Conservation (phyloP, 345 rosid species). For the Rhodamnia rubescens region DNA sequence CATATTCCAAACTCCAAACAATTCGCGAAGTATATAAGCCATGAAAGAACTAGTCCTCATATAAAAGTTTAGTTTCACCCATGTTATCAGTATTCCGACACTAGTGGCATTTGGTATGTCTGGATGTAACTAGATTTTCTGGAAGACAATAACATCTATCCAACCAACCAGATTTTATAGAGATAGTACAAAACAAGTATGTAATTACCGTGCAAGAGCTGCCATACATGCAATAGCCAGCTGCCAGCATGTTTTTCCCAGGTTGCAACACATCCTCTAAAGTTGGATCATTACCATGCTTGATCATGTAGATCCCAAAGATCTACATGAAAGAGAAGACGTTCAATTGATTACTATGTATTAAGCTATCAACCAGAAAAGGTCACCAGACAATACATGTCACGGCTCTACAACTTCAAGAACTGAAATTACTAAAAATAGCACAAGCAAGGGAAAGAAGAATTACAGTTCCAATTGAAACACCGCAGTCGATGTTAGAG, state of each 20-base stretch:
- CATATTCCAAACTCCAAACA: not conserved
- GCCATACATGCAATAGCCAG: constrained; percentile 99
- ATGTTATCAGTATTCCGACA: not conserved
- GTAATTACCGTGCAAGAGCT: constrained; percentile 91
- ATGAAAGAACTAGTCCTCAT: not conserved
- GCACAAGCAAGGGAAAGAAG: not conserved
- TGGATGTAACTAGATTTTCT: not conserved
- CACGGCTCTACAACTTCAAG: not conserved
- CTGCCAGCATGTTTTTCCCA: constrained; percentile 85
- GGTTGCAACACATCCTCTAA: constrained; percentile 83
- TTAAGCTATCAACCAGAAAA: not conserved
- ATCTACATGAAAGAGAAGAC: constrained; percentile 44
- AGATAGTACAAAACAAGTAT: not conserved
- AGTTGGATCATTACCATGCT: constrained; percentile 56
- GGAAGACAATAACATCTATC: not conserved
- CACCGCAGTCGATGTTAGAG: constrained; percentile 96
- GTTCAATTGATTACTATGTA: constrained; percentile 9
- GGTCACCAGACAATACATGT: not conserved
- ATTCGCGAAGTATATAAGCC: not conserved
- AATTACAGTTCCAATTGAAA: constrained; percentile 90
- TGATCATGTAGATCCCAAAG: constrained; percentile 81
- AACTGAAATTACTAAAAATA: not conserved
- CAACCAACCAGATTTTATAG: not conserved
- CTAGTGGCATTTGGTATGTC: not conserved
- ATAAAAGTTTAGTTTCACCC: not conserved